These are phyloP conservation scores for Botryosphaeria dothidea DNA, from an alignment of 2,329 filamentous ascomycete genomes.

Conservation along the genomic window DNA sequence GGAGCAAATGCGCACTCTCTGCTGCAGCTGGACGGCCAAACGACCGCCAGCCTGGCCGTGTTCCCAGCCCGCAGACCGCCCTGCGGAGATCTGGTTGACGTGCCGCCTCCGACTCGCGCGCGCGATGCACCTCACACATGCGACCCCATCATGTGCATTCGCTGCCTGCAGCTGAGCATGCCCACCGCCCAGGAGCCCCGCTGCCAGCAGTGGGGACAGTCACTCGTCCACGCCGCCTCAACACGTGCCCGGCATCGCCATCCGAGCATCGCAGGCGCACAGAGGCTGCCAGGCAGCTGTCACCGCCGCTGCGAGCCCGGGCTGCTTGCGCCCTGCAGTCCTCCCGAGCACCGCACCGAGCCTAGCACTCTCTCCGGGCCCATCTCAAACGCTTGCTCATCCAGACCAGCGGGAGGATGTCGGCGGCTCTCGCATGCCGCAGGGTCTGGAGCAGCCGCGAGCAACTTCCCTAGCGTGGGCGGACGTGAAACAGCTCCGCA, in stretches of 20 bases:
- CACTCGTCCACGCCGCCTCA: background rate
- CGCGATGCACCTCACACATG: background rate
- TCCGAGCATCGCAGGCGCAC: background rate
- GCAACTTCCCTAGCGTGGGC: background rate
- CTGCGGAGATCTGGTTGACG: slow-evolving; percentile 6
- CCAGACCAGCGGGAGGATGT: background rate
- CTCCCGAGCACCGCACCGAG: background rate
- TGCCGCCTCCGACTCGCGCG: background rate
- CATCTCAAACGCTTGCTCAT: background rate
- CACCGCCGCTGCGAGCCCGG: background rate
- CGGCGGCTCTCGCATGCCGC: background rate
- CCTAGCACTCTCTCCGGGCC: background rate
- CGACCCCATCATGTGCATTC: slow-evolving; percentile 9
- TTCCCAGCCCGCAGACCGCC: background rate
- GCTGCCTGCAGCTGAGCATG: background rate
- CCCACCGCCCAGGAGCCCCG: background rate
- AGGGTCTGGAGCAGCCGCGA: background rate
- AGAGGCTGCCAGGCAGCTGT: background rate
- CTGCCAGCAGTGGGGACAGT: slow-evolving; percentile 3
- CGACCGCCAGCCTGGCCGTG: background rate
- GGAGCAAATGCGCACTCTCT: background rate
- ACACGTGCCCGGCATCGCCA: slow-evolving; percentile 3
- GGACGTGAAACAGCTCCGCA: slow-evolving; percentile 11
- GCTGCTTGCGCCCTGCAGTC: background rate
- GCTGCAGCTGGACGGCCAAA: background rate